A percentile compares a stretch with the other conserved stretches of the same genome.
phyloP scores from a whole-genome alignment of 2,329 filamentous ascomycete genomes.

The Monosporascus sp. region DNA sequence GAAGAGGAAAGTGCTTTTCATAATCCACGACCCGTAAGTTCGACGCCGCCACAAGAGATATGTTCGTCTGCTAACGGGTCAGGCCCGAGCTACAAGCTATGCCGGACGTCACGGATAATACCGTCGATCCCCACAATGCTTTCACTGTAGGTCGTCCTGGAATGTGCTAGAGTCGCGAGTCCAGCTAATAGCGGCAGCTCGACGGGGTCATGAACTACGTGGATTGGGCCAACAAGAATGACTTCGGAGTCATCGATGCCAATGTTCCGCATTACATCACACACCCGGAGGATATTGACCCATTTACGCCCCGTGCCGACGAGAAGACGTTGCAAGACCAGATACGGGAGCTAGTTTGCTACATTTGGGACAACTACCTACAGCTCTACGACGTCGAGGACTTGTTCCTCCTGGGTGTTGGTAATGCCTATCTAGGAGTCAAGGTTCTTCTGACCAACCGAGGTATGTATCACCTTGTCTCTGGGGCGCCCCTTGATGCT shows the following conservation, averaged over 20 bases:
- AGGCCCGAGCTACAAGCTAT: slow-evolving; percentile 68
- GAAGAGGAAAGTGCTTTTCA: slow-evolving; percentile 67
- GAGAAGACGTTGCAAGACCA: slow-evolving; percentile 50
- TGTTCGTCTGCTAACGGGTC: slow-evolving; percentile 7
- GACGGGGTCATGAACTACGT: slow-evolving; percentile 79
- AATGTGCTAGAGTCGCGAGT: too few species aligned
- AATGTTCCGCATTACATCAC: slow-evolving; percentile 80
- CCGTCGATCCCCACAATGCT: slow-evolving; percentile 75
- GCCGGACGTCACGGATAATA: slow-evolving; percentile 64
- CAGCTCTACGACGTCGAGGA: slow-evolving; percentile 69
- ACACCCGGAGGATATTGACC: slow-evolving; percentile 50
- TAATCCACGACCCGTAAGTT: slow-evolving; percentile 85
- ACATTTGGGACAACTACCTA: slow-evolving; percentile 96
- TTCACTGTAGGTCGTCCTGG: slow-evolving; percentile 63
- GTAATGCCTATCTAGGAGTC: slow-evolving; percentile 81
- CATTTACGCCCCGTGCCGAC: slow-evolving; percentile 38
- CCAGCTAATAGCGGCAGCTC: slow-evolving; percentile 49
- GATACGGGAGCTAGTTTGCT: slow-evolving; percentile 70
- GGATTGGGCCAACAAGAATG: slow-evolving; percentile 72
- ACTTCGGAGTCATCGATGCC: slow-evolving; percentile 82
- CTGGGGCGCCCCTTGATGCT: too few species aligned
- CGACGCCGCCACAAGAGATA: slow-evolving; percentile 1
- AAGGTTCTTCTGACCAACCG: slow-evolving; percentile 74
- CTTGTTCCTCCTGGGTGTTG: slow-evolving; percentile 81
- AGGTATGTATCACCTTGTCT: slow-evolving; percentile 41